These are phyloP conservation scores for Gossypium rotundifolium DNA, from an alignment of 345 rosid species.

Conservation along the genomic window DNA sequence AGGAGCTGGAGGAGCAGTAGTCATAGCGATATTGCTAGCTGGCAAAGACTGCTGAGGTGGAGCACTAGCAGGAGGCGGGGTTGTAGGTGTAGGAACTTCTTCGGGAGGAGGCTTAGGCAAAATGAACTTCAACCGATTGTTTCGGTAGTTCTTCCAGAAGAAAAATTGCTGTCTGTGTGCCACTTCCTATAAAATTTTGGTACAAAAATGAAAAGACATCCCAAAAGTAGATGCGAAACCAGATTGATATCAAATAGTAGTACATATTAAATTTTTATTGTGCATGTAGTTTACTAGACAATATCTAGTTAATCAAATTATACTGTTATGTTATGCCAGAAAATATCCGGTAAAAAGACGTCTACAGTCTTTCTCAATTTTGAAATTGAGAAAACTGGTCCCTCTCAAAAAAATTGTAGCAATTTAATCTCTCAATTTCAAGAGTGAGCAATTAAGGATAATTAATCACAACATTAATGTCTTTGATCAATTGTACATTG, in stretches of 20 bases:
- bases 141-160: constrained; percentile 96
- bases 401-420: too few relatives aligned
- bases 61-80: constrained; percentile 25
- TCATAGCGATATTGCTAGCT: constrained; percentile 32
- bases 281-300: background rate
- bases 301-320: background rate
- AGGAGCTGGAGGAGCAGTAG: constrained; percentile 56
- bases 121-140: constrained; percentile 88
- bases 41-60: constrained; percentile 40
- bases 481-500: too few relatives aligned
- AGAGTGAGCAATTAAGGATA: too few relatives aligned
- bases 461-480: too few relatives aligned
- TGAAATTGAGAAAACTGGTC: too few relatives aligned
- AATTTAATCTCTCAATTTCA: too few relatives aligned
- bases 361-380: too few relatives aligned
- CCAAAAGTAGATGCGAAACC: background rate
- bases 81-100: constrained; percentile 43
- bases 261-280: background rate
- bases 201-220: background rate
- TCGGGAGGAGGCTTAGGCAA: constrained; percentile 93
- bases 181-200: constrained; percentile 55
- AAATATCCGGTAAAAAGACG: background rate
- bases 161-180: constrained; percentile 96
- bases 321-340: background rate
- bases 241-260: background rate